A percentile compares a stretch with the other conserved stretches of the same genome.
phyloP scores from a whole-genome alignment of 805 yeast species.

The Sporopachydermia lactativora region DNA sequence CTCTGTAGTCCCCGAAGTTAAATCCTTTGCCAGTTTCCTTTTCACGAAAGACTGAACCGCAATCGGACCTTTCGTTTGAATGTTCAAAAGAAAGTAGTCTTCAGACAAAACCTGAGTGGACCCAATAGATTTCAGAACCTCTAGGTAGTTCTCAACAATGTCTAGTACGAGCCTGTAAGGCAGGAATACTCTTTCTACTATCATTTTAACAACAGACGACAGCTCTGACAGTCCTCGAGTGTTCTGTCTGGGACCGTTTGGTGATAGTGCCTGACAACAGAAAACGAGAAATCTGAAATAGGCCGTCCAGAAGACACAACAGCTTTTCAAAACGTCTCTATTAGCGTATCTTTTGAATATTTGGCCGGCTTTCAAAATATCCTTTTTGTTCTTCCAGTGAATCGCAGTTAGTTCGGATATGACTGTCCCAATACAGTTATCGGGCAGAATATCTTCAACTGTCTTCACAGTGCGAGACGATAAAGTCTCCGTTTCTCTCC shows the following conservation, averaged over 20 bases:
- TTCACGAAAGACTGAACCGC: slow-evolving; percentile 7
- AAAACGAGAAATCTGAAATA: background rate
- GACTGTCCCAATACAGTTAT: slow-evolving; percentile 26
- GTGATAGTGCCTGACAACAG: background rate
- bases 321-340: background rate
- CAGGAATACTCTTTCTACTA: background rate
- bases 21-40: slow-evolving; percentile 9
- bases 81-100: slow-evolving; percentile 11
- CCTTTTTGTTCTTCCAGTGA: slow-evolving; percentile 12
- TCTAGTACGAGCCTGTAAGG: background rate
- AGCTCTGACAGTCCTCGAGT: background rate
- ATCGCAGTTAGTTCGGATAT: slow-evolving; percentile 21
- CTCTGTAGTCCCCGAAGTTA: slow-evolving; percentile 5
- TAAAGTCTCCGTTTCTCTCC: slow-evolving; percentile 5
- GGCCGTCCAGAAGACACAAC: background rate
- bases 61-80: slow-evolving; percentile 14
- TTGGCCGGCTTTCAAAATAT: background rate
- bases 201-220: background rate
- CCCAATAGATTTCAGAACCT: background rate
- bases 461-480: slow-evolving; percentile 10
- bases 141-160: background rate
- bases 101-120: background rate
- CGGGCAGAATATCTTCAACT: slow-evolving; percentile 24
- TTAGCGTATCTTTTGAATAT: background rate
- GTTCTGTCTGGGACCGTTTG: background rate